phyloP scores from a whole-genome alignment of 805 yeast species.

The Saturnispora saitoi region DNA sequence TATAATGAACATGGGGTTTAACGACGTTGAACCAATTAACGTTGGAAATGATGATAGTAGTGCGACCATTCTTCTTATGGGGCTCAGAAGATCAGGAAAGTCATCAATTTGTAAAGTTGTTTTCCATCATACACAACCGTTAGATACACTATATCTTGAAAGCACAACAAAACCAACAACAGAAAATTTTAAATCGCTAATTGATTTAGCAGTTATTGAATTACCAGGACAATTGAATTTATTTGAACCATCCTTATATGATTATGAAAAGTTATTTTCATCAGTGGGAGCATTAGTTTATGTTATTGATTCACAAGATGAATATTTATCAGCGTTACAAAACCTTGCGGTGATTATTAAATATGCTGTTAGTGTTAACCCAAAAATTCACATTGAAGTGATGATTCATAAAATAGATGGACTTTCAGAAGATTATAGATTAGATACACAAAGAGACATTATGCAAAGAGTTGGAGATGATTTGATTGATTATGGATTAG shows the following conservation, averaged over 20 bases:
- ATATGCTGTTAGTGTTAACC: slow-evolving; percentile 77
- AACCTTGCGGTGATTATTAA: slow-evolving; percentile 83
- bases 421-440: slow-evolving; percentile 81
- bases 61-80: slow-evolving; percentile 85
- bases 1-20: neutral
- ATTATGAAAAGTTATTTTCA: slow-evolving; percentile 65
- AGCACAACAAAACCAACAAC: slow-evolving; percentile 83
- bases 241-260: slow-evolving; percentile 71
- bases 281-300: slow-evolving; percentile 87
- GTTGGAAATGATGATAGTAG: slow-evolving; percentile 36
- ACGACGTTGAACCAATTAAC: neutral
- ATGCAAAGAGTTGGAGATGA: slow-evolving; percentile 96
- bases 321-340: slow-evolving; percentile 83
- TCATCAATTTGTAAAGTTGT: slow-evolving; percentile 94
- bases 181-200: slow-evolving; percentile 74
- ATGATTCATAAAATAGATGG: slow-evolving; percentile 95
- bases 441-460: slow-evolving; percentile 93
- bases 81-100: slow-evolving; percentile 83
- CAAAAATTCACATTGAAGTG: slow-evolving; percentile 81
- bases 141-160: slow-evolving; percentile 85
- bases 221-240: slow-evolving; percentile 89
- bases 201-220: slow-evolving; percentile 85
- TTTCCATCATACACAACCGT: slow-evolving; percentile 92
- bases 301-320: slow-evolving; percentile 94
- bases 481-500: slow-evolving; percentile 77